phyloP scores from a whole-genome alignment of 495 filamentous ascomycete genomes.

The Aspergillus cavernicola region DNA sequence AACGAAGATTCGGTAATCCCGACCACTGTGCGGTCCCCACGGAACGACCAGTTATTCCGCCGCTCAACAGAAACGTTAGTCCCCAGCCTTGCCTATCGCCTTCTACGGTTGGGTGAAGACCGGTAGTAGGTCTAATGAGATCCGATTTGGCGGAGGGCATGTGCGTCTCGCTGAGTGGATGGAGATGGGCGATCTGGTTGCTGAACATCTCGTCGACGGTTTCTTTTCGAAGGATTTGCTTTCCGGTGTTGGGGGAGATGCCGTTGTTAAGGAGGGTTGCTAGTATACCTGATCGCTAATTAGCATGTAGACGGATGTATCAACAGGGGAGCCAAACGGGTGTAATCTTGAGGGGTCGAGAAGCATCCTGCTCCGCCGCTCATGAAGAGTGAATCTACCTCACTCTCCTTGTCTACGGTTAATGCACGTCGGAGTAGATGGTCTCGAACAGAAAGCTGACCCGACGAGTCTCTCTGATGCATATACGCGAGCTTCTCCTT shows the following conservation, averaged over 20 bases:
- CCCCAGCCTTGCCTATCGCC: slow-evolving; percentile 53
- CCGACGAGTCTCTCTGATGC: slow-evolving; percentile 38
- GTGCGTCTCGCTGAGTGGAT: slow-evolving; percentile 40
- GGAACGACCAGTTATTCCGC: slow-evolving; percentile 46
- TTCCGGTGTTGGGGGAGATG: slow-evolving; percentile 42
- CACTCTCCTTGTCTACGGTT: slow-evolving; percentile 1
- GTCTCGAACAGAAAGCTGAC: slow-evolving; percentile 36
- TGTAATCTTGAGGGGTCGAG: not conserved
- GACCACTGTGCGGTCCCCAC: slow-evolving; percentile 51
- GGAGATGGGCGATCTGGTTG: slow-evolving; percentile 58
- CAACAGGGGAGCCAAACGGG: slow-evolving; percentile 24
- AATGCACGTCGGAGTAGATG: slow-evolving; percentile 45
- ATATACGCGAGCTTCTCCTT: slow-evolving; percentile 45
- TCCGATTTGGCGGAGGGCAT: slow-evolving; percentile 49
- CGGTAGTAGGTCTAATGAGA: slow-evolving; percentile 39
- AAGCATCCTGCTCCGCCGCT: not conserved
- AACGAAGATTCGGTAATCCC: slow-evolving; percentile 58
- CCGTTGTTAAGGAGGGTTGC: slow-evolving; percentile 49
- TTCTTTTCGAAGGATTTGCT: slow-evolving; percentile 42
- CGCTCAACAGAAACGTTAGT: slow-evolving; percentile 47
- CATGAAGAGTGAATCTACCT: not conserved
- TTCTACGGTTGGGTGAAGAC: slow-evolving; percentile 38
- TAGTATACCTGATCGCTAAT: slow-evolving; percentile 30
- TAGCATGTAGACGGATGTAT: not conserved
- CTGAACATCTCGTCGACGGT: slow-evolving; percentile 58